Evolutionary conservation across 2,329 filamentous ascomycete genomes (phyloP).

Genomic region (Ploettnerulaceae sp.): DNA sequence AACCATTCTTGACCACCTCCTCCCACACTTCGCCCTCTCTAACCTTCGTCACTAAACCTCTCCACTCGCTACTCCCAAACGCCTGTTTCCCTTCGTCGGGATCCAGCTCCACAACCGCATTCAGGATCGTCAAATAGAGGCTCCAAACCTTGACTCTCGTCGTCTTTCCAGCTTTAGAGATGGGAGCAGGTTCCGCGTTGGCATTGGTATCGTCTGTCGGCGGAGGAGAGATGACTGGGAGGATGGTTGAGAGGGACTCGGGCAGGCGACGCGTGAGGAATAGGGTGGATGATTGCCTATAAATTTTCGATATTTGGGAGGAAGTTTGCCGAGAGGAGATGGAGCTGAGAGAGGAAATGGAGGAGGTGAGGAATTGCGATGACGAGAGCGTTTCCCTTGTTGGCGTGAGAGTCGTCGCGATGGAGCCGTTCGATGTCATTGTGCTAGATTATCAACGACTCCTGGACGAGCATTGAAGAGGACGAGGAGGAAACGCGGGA

Average conservation of each 20-base stretch:
- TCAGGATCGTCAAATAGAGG: conserved; percentile 88
- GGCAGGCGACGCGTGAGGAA: conserved; percentile 91
- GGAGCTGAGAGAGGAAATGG: conserved; percentile 65
- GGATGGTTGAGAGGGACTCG: conserved; percentile 79
- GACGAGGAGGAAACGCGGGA: conserved; percentile 8
- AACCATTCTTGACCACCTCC: conserved; percentile 80
- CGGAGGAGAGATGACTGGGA: conserved; percentile 69
- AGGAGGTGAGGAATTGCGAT: conserved; percentile 58
- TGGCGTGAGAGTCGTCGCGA: conserved; percentile 27
- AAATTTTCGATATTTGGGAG: conserved; percentile 80
- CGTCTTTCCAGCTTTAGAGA: conserved; percentile 73
- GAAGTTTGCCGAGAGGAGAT: conserved; percentile 55
- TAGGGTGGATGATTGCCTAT: conserved; percentile 88
- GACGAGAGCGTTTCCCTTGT: conserved; percentile 43
- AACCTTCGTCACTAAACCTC: conserved; percentile 74
- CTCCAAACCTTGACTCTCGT: conserved; percentile 96
- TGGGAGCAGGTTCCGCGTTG: conserved; percentile 50
- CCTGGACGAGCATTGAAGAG: conserved; percentile 11
- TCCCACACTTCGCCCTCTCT: conserved; percentile 93
- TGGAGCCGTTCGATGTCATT: conserved; percentile 29
- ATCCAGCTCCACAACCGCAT: conserved; percentile 84
- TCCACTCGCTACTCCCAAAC: conserved; percentile 84
- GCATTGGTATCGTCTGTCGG: conserved; percentile 33
- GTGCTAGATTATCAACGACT: conserved; percentile 12
- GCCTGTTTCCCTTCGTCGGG: conserved; percentile 83